These are phyloP conservation scores for Suillus weaverae DNA, from an alignment of 768 basidiomycete species.

Conservation along the genomic window DNA sequence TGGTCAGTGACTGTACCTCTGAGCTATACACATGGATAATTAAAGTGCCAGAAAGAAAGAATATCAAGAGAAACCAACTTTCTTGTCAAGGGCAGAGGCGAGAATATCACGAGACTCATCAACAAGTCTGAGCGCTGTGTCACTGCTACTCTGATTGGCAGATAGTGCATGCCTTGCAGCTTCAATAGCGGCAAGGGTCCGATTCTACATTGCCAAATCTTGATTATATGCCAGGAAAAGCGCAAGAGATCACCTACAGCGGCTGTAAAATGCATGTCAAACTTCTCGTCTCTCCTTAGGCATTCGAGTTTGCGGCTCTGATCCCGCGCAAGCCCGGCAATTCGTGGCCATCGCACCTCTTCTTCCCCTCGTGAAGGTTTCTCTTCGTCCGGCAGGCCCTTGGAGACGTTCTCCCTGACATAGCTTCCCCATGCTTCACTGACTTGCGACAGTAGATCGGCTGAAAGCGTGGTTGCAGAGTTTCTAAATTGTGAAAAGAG, in stretches of 20 bases:
- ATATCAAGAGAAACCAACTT: slow-evolving; percentile 45
- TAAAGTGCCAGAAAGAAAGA: slow-evolving; percentile 10
- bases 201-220: slow-evolving; percentile 38
- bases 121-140: slow-evolving; percentile 58
- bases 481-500: slow-evolving; percentile 63
- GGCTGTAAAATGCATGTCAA: slow-evolving; percentile 81
- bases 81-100: slow-evolving; percentile 66
- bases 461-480: slow-evolving; percentile 53
- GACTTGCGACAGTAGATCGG: slow-evolving; percentile 56
- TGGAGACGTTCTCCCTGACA: slow-evolving; percentile 60
- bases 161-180: slow-evolving; percentile 46
- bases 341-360: slow-evolving; percentile 53
- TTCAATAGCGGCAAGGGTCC: slow-evolving; percentile 53
- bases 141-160: slow-evolving; percentile 39
- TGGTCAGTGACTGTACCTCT: slow-evolving; percentile 84
- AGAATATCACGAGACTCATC: slow-evolving; percentile 78
- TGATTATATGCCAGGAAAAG: slow-evolving; percentile 12
- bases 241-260: slow-evolving; percentile 53
- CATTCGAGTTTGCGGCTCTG: slow-evolving; percentile 68
- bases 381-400: slow-evolving; percentile 55
- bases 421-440: slow-evolving; percentile 66
- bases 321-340: slow-evolving; percentile 51
- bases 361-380: slow-evolving; percentile 50
- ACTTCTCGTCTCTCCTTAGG: slow-evolving; percentile 84
- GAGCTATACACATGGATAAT: slow-evolving; percentile 44